Base-by-base conservation (phyloP, 2,329 filamentous ascomycete species). In the Lachnellula cervina region DNA sequence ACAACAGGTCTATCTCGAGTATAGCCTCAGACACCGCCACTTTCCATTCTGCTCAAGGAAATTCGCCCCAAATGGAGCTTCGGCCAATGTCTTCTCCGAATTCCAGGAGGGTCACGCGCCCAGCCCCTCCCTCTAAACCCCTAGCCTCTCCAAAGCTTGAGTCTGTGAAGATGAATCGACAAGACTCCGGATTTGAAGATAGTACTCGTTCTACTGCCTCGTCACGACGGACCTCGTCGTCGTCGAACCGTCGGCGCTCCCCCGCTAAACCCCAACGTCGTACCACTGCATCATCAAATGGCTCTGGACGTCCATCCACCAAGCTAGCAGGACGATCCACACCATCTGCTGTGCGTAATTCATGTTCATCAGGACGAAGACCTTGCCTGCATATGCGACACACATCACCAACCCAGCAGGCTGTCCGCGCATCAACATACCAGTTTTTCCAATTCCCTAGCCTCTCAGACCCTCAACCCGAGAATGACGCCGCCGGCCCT, bases 401-500 rank as follows among this genome's bases (percentile, higher is more conserved):
- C 54, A 55, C 38, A 48, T 51, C 49, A 28, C 38, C 38, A 11
- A n/a, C 40, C 37, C 44, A 42, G 40, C 38, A 42, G 28, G 42
- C 40, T 21, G 40, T 38, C n/a, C 48, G 48, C 17, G 42, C 51
- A 45, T 23, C 55, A 52, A 34, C 61, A 47, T 64, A 65, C 44
- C 55, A 67, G 55, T 68, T 64, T 56, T 69, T 66, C 49, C 64
- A 69, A n/a, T 69, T 69, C 46, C 66, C 68, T 11, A 56, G 62
- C 2, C 55, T 68, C 19, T 48, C 49, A 13, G 56, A 59, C 14
- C 48, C 58, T 25, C 48, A 51, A 35, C 54, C 8, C 28, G 47
- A 16, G 43, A 37, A 7, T 37, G 42, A 45, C 72, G 3, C 79
- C 77, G 14, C 77, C 76, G 2, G 75, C 76, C n/a, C 51, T 17